A percentile compares a stretch with the other conserved stretches of the same genome.
Evolutionary conservation across 1,284 basidiomycete species (phyloP).

Genomic region (Ustilago cynodontis): DNA sequence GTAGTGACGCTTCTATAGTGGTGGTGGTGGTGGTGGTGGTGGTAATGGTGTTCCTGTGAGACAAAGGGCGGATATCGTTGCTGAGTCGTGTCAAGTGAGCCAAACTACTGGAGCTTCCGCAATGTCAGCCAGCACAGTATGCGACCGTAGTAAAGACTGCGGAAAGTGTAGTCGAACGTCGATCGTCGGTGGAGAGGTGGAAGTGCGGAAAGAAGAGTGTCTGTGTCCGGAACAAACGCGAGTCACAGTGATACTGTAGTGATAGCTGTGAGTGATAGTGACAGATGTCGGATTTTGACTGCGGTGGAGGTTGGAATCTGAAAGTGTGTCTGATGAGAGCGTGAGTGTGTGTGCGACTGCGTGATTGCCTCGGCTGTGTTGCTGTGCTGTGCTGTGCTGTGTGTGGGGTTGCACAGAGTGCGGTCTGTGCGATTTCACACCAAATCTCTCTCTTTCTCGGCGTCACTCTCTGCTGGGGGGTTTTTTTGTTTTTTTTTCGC

Average conservation of each 20-base stretch:
- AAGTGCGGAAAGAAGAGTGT: neutral
- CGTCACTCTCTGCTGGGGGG: too few species aligned
- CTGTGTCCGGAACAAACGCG: neutral
- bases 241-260: neutral
- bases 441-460: neutral
- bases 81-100: neutral
- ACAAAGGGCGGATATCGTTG: neutral
- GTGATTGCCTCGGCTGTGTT: too few species aligned
- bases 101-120: too few species aligned
- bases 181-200: too few species aligned
- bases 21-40: too few species aligned
- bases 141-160: too few species aligned
- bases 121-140: too few species aligned
- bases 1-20: too few species aligned
- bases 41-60: neutral
- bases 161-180: too few species aligned
- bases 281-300: neutral
- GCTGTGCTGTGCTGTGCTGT: neutral
- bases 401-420: neutral
- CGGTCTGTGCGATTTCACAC: neutral
- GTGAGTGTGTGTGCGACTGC: neutral
- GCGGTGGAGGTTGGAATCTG: neutral
- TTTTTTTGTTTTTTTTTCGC: too few species aligned
- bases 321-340: conserved; percentile 4
- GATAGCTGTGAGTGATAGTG: neutral